phyloP scores from a whole-genome alignment of 139 green algal genomes.

The Diplosphaera chodatii region DNA sequence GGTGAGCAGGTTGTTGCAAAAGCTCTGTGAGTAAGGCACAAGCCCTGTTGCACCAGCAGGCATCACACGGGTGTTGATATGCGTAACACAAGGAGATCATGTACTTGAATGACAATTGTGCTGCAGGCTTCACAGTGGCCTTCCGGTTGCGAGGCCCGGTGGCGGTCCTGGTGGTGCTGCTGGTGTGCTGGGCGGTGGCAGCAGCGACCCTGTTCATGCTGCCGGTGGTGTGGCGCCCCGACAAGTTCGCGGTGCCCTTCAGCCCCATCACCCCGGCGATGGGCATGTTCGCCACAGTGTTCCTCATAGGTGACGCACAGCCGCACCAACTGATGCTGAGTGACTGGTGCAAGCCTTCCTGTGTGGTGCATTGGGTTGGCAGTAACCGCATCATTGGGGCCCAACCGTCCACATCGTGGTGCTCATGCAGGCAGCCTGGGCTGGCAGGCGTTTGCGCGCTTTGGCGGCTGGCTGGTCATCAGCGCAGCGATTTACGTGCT shows the following conservation, averaged over 20 bases:
- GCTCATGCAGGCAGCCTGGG: slow-evolving; percentile 57
- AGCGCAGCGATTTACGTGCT: slow-evolving; percentile 19
- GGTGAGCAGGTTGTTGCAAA: too few relatives aligned
- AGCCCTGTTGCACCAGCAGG: too few relatives aligned
- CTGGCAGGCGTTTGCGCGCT: slow-evolving; percentile 66
- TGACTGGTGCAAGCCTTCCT: too few relatives aligned
- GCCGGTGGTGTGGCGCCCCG: slow-evolving; percentile 24
- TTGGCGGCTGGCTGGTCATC: slow-evolving; percentile 61
- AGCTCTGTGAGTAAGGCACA: too few relatives aligned
- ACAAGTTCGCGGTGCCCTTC: slow-evolving; percentile 53
- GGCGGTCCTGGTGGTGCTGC: background rate
- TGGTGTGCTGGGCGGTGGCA: slow-evolving; percentile 17
- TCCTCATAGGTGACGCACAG: slow-evolving; percentile 51
- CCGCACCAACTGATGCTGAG: too few relatives aligned
- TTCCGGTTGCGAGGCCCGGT: slow-evolving; percentile 22
- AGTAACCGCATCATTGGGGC: too few relatives aligned
- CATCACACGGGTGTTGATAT: too few relatives aligned
- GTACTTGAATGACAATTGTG: too few relatives aligned
- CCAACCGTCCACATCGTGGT: too few relatives aligned
- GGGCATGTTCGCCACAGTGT: slow-evolving; percentile 60
- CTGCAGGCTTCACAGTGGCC: slow-evolving; percentile 15
- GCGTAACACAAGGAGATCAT: too few relatives aligned
- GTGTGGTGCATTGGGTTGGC: too few relatives aligned
- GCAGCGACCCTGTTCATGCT: slow-evolving; percentile 29
- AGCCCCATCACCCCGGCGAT: slow-evolving; percentile 52